Evolutionary conservation across 495 filamentous ascomycete species (phyloP).

Genomic region (Tuber umbilicatum): DNA sequence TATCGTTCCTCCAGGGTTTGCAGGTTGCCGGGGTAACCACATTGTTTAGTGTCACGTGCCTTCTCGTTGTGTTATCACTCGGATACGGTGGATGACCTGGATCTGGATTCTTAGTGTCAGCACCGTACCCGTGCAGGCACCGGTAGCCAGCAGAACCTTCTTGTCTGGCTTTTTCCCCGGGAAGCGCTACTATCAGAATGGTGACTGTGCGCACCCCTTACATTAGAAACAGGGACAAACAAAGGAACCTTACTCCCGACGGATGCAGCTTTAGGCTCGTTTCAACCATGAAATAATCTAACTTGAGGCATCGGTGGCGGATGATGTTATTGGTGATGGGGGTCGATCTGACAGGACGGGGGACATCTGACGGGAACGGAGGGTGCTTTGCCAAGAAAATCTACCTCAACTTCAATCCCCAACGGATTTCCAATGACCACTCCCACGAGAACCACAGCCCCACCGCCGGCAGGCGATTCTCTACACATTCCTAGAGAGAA

Average conservation of each 20-base stretch:
- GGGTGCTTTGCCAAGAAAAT: not conserved
- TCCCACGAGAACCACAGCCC: too few relatives aligned
- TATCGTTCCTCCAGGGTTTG: not conserved
- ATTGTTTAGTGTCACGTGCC: not conserved
- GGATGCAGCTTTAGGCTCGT: not conserved
- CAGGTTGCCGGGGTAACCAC: slow-evolving; percentile 2
- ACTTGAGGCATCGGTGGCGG: not conserved
- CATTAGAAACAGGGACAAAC: not conserved
- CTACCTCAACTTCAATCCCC: too few relatives aligned
- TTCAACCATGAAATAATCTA: not conserved
- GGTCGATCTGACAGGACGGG: not conserved
- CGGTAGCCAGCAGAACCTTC: not conserved
- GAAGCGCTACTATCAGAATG: not conserved
- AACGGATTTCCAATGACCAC: too few relatives aligned
- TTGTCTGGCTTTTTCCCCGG: not conserved
- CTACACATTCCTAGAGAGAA: too few relatives aligned
- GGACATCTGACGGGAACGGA: not conserved
- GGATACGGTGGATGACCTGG: not conserved
- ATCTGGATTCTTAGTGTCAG: not conserved
- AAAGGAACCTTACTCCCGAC: not conserved
- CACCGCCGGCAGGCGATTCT: too few relatives aligned
- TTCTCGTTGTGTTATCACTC: not conserved
- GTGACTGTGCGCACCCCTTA: not conserved
- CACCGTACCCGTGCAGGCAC: too few relatives aligned
- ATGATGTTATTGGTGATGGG: not conserved